phyloP scores from a whole-genome alignment of 345 rosid genomes.

The Citrus cavaleriei region DNA sequence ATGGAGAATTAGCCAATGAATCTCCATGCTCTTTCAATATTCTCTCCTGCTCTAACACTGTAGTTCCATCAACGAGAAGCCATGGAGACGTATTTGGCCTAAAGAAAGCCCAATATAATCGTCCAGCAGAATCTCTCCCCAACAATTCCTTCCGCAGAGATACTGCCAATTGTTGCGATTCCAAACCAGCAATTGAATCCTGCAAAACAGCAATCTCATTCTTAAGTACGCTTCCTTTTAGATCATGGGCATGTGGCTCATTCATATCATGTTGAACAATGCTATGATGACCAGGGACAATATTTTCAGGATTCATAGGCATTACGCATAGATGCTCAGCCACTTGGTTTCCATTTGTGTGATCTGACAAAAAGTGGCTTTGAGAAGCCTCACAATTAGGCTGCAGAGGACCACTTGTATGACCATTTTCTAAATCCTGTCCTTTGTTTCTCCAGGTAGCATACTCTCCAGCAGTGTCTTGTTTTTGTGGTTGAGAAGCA shows the following conservation, averaged over 20 bases:
- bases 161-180: conserved; percentile 18
- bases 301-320: conserved; percentile 5
- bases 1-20: not conserved
- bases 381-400: not conserved
- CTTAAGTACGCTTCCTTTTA: conserved; percentile 13
- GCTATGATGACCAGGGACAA: conserved; percentile 2
- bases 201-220: conserved; percentile 21
- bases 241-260: conserved; percentile 10
- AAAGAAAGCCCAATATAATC: conserved; percentile 29
- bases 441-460: conserved; percentile 2
- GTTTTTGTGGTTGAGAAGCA: not conserved
- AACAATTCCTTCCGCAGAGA: conserved; percentile 29
- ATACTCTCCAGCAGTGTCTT: not conserved
- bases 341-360: not conserved
- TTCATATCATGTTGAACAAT: conserved; percentile 13
- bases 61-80: conserved; percentile 27
- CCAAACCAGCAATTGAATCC: conserved; percentile 27
- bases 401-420: not conserved
- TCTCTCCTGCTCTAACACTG: not conserved
- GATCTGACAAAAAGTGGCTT: not conserved
- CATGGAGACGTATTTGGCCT: conserved; percentile 28
- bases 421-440: not conserved
- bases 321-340: not conserved
- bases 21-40: not conserved
- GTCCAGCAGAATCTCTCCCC: conserved; percentile 35